Conservation (phyloP, 176 grass and related monocot species). For the Carex pumila region DNA sequence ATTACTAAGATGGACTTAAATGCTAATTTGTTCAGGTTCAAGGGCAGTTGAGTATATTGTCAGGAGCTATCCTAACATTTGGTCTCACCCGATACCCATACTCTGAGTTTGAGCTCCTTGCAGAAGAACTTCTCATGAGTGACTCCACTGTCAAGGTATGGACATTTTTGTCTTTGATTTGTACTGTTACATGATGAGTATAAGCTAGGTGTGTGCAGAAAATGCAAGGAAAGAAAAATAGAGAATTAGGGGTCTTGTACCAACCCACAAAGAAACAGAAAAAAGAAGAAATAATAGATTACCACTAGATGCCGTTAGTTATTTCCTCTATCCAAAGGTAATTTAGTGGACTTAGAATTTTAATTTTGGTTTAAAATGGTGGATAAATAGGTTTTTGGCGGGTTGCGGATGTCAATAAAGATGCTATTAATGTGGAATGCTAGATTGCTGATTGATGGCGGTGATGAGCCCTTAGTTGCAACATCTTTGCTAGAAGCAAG, state of each 20-base stretch:
- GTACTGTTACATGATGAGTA: neutral
- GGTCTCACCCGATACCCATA: slow-evolving; percentile 90
- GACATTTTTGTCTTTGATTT: slow-evolving; percentile 22
- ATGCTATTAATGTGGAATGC: slow-evolving; percentile 99
- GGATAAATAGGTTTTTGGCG: slow-evolving; percentile 71
- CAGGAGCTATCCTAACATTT: slow-evolving; percentile 77
- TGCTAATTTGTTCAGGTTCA: slow-evolving; percentile 73
- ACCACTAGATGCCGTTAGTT: neutral
- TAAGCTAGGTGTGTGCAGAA: neutral
- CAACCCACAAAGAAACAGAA: neutral
- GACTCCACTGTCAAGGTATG: slow-evolving; percentile 92
- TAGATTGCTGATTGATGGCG: slow-evolving; percentile 87
- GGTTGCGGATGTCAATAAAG: slow-evolving; percentile 96
- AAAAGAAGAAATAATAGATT: neutral
- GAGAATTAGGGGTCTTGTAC: neutral
- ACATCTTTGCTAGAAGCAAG: slow-evolving; percentile 96
- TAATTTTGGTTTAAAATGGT: slow-evolving; percentile 19
- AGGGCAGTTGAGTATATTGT: slow-evolving; percentile 85
- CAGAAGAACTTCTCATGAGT: slow-evolving; percentile 99
- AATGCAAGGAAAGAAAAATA: neutral
- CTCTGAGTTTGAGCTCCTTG: slow-evolving; percentile 96
- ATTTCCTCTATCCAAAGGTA: neutral
- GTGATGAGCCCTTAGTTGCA: slow-evolving; percentile 74
- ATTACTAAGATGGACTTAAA: neutral
- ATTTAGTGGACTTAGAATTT: neutral